Conservation (phyloP, 495 filamentous ascomycete genomes). For the Acidiella bohemica region DNA sequence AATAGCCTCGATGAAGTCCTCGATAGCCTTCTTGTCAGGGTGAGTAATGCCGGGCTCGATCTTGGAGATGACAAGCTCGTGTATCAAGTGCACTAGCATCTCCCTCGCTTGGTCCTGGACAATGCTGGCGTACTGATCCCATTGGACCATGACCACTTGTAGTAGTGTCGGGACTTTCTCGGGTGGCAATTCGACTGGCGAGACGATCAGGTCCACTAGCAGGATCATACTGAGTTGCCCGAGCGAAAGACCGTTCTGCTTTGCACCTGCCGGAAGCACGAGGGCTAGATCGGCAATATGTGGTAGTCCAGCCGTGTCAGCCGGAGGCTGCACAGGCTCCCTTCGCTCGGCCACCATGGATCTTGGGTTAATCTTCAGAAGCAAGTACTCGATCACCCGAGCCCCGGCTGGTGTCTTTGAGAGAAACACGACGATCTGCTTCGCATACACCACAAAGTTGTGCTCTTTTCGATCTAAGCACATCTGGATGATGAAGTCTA, state of each 20-base stretch:
- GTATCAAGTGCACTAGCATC: slow-evolving; percentile 95
- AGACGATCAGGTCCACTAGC: slow-evolving; percentile 90
- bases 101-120: slow-evolving; percentile 94
- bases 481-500: slow-evolving; percentile 89
- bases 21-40: slow-evolving; percentile 58
- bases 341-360: slow-evolving; percentile 71
- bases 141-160: slow-evolving; percentile 83
- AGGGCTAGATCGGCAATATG: slow-evolving; percentile 78
- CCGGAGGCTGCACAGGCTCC: slow-evolving; percentile 54
- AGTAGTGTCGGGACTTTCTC: slow-evolving; percentile 73
- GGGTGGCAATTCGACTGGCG: slow-evolving; percentile 61
- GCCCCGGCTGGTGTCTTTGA: slow-evolving; percentile 81
- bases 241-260: slow-evolving; percentile 69
- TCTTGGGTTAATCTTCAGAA: slow-evolving; percentile 77
- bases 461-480: slow-evolving; percentile 90
- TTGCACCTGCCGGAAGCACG: slow-evolving; percentile 73
- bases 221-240: slow-evolving; percentile 89
- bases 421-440: slow-evolving; percentile 92
- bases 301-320: slow-evolving; percentile 60
- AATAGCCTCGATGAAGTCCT: slow-evolving; percentile 83
- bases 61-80: slow-evolving; percentile 86
- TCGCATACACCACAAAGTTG: slow-evolving; percentile 93
- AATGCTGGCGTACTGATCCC: slow-evolving; percentile 91
- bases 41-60: slow-evolving; percentile 58
- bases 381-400: slow-evolving; percentile 85